A percentile compares a stretch with the other conserved stretches of the same genome.
Evolutionary conservation across 805 yeast genomes (phyloP).

Genomic region (Dipodascopsis uninucleata): DNA sequence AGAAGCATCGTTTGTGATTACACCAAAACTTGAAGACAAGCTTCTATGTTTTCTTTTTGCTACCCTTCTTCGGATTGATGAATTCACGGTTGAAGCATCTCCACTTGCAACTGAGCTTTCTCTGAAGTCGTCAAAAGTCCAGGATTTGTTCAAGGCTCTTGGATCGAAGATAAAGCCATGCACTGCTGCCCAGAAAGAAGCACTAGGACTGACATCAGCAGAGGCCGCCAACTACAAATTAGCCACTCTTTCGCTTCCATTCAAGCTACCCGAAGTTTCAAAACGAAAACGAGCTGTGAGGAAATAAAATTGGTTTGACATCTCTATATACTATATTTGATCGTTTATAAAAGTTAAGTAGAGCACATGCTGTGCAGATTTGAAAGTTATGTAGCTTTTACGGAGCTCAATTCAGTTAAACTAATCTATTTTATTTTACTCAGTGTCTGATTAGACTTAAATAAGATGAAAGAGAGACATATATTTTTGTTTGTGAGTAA

Average conservation of each 20-base stretch:
- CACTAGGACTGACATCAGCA: constrained; percentile 35
- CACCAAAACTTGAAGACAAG: constrained; percentile 85
- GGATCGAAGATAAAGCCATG: constrained; percentile 78
- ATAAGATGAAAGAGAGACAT: no score
- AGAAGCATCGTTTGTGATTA: constrained; percentile 54
- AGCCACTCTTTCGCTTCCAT: constrained; percentile 83
- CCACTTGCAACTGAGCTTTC: constrained; percentile 84
- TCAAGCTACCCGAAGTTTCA: constrained; percentile 58
- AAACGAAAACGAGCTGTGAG: constrained; percentile 14
- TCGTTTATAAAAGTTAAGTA: no score
- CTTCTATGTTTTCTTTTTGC: constrained; percentile 75
- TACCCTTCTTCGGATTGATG: constrained; percentile 68
- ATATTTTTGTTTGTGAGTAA: no score
- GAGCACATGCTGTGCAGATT: no score
- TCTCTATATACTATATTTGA: no score
- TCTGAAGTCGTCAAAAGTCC: constrained; percentile 48
- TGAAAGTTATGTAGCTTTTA: no score
- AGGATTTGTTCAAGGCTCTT: constrained; percentile 64
- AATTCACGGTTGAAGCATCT: constrained; percentile 66
- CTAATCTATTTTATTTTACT: no score
- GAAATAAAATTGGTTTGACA: no score
- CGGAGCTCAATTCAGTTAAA: no score
- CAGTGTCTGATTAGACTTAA: no score
- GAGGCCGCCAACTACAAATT: constrained; percentile 59
- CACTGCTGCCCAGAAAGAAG: constrained; percentile 41